Evolutionary conservation across 1,284 basidiomycete genomes (phyloP).

Genomic region (Amylostereum areolatum): DNA sequence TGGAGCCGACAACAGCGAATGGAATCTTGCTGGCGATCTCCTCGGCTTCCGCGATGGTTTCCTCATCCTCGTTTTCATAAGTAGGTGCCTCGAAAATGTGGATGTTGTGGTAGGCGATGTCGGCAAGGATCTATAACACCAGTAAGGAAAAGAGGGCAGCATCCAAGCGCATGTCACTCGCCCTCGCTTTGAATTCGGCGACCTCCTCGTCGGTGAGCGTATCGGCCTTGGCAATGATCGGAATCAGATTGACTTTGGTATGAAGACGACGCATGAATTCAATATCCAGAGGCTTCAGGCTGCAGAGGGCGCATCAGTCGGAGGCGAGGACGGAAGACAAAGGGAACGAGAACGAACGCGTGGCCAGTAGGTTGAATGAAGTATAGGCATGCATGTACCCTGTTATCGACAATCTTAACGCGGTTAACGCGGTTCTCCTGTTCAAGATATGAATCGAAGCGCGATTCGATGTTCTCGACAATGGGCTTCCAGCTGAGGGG

Average conservation of each 20-base stretch:
- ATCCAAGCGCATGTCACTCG: conserved; percentile 28
- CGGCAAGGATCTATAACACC: conserved; percentile 67
- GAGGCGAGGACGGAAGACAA: conserved; percentile 6
- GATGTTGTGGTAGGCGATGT: conserved; percentile 91
- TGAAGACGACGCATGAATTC: conserved; percentile 97
- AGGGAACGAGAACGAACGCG: conserved; percentile 47
- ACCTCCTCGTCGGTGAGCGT: conserved; percentile 96
- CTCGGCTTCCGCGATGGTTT: conserved; percentile 91
- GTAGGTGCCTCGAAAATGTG: conserved; percentile 94
- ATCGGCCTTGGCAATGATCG: conserved; percentile 94
- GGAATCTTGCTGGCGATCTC: conserved; percentile 97
- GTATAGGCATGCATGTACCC: conserved; percentile 92
- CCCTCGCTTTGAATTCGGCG: conserved; percentile 84
- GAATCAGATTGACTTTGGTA: conserved; percentile 95
- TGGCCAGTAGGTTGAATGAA: conserved; percentile 98
- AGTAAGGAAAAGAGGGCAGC: background rate
- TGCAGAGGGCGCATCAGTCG: conserved; percentile 24
- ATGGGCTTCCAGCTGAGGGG: conserved; percentile 88
- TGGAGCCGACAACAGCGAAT: conserved; percentile 94
- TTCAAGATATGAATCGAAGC: conserved; percentile 94
- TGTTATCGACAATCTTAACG: conserved; percentile 80
- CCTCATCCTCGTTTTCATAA: conserved; percentile 96
- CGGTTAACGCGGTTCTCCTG: conserved; percentile 97
- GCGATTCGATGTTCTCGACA: conserved; percentile 92
- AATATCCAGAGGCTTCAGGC: conserved; percentile 93